phyloP scores from a whole-genome alignment of 106 monocot species.

The Allium fistulosum region DNA sequence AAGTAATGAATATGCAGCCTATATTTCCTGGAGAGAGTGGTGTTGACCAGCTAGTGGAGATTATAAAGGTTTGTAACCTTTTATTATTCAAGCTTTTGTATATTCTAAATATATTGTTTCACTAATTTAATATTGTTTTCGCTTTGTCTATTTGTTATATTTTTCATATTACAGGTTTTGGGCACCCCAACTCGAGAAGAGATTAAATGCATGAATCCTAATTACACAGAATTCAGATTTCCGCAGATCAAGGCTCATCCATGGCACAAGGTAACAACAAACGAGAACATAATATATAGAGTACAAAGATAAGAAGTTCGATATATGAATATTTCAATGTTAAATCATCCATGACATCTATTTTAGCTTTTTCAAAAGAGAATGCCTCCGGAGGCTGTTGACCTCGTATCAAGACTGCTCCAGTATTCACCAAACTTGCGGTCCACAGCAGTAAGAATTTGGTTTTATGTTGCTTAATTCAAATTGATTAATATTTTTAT shows the following conservation, averaged over 20 bases:
- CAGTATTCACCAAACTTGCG: slow-evolving; percentile 76
- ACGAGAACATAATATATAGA: not conserved
- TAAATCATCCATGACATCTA: not conserved
- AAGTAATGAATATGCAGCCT: slow-evolving; percentile 14
- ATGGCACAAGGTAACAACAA: slow-evolving; percentile 25
- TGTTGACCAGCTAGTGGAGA: slow-evolving; percentile 29
- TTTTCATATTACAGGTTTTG: slow-evolving; percentile 15
- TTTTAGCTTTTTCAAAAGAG: slow-evolving; percentile 54
- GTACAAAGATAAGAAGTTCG: not conserved
- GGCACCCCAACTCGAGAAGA: slow-evolving; percentile 41
- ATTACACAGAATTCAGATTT: slow-evolving; percentile 39
- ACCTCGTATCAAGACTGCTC: slow-evolving; percentile 57
- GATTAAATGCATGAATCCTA: slow-evolving; percentile 42
- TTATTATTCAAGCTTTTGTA: not conserved
- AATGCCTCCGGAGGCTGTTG: slow-evolving; percentile 66
- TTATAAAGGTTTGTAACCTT: slow-evolving; percentile 18
- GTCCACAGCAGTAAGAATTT: slow-evolving; percentile 58
- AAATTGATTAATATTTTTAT: too few species aligned
- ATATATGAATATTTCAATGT: not conserved
- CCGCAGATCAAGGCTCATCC: slow-evolving; percentile 43
- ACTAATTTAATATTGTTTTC: slow-evolving; percentile 6
- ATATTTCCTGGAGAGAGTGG: slow-evolving; percentile 28
- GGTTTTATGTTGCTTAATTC: too few species aligned
- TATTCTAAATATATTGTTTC: not conserved
- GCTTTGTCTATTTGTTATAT: not conserved